phyloP scores from a whole-genome alignment of 208 protist genomes.

The Leishmania tropica region DNA sequence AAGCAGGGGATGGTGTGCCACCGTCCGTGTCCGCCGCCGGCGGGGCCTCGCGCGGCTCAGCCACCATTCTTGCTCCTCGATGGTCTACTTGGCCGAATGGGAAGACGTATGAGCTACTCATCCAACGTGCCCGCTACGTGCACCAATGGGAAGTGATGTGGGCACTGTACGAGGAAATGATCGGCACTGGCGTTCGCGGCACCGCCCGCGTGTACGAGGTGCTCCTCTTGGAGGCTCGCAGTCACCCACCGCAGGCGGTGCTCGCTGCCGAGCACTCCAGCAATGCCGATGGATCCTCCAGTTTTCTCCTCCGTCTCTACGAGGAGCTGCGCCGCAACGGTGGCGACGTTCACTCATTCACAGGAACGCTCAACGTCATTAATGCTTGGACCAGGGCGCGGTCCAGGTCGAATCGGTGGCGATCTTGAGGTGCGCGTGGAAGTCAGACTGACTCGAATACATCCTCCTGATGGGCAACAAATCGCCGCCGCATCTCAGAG shows the following conservation, averaged over 20 bases:
- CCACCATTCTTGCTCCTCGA: constrained; percentile 33
- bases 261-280: neutral
- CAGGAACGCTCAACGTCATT: constrained; percentile 57
- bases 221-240: constrained; percentile 46
- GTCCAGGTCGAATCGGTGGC: constrained; percentile 17
- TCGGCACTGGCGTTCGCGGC: constrained; percentile 30
- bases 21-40: neutral
- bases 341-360: constrained; percentile 59
- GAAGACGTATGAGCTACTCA: constrained; percentile 77
- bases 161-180: constrained; percentile 76
- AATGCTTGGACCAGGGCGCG: constrained; percentile 77
- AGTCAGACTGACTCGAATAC: neutral
- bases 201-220: constrained; percentile 63
- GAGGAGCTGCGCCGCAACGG: constrained; percentile 52
- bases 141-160: constrained; percentile 78
- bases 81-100: constrained; percentile 64
- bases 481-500: neutral
- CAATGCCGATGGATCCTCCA: constrained; percentile 11
- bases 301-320: constrained; percentile 63
- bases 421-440: neutral
- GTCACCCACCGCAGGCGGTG: constrained; percentile 41
- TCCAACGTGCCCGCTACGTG: constrained; percentile 55
- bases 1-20: neutral
- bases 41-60: neutral
- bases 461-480: neutral